A percentile compares a stretch with the other conserved stretches of the same genome.
These are phyloP conservation scores for Aspergillus sp. DNA, from an alignment of 2,329 filamentous ascomycete species.

Conservation along the genomic window DNA sequence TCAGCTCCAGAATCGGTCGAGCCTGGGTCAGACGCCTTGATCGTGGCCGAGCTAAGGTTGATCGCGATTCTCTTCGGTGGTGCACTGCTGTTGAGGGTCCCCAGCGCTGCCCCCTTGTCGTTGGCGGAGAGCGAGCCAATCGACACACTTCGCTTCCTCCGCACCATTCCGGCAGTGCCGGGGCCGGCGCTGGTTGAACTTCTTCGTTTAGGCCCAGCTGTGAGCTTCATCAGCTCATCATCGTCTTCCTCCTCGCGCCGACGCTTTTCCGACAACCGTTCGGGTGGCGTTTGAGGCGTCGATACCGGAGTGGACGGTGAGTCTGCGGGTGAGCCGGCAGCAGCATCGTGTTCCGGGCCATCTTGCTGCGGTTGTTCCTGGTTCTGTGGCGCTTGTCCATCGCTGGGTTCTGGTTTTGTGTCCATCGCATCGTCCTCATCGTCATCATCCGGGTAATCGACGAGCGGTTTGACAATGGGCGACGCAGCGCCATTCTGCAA, in stretches of 20 bases:
- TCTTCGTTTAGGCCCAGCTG: conserved; percentile 52
- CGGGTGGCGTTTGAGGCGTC: conserved; percentile 56
- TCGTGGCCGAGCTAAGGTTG: conserved; percentile 36
- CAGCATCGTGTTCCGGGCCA: conserved; percentile 21
- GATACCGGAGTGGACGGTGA: conserved; percentile 26
- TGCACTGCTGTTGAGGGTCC: conserved; percentile 18
- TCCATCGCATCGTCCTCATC: conserved; percentile 73
- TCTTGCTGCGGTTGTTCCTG: conserved; percentile 16
- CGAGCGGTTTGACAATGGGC: conserved; percentile 69
- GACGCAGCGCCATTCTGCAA: conserved; percentile 62
- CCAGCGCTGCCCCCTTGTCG: conserved; percentile 30
- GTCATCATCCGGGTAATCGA: conserved; percentile 92
- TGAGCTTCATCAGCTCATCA: conserved; percentile 83
- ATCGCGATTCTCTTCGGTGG: conserved; percentile 45
- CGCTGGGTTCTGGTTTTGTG: conserved; percentile 43
- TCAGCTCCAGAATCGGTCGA: conserved; percentile 18
- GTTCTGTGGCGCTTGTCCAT: conserved; percentile 21
- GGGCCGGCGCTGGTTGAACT: conserved; percentile 45
- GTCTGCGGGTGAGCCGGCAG: conserved; percentile 32
- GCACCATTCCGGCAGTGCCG: conserved; percentile 34
- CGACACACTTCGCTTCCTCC: conserved; percentile 37
- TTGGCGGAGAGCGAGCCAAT: conserved; percentile 26
- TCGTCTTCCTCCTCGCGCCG: conserved; percentile 86
- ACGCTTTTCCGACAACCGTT: conserved; percentile 84
- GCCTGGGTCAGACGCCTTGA: conserved; percentile 24